These are phyloP conservation scores for Beauveria varroae DNA, from an alignment of 2,329 filamentous ascomycete species.

Conservation along the genomic window DNA sequence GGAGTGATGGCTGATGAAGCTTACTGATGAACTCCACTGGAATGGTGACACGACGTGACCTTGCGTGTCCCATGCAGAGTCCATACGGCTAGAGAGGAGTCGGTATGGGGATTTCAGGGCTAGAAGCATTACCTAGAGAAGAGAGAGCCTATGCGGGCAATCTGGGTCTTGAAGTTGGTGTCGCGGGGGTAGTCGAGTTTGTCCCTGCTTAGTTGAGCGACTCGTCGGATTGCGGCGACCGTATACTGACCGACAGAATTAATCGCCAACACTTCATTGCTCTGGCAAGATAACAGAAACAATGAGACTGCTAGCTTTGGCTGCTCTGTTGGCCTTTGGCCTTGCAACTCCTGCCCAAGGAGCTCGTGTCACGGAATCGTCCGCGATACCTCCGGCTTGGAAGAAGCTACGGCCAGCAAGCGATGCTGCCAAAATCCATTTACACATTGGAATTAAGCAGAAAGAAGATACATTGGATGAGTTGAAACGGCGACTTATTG, in stretches of 20 bases:
- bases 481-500: background rate
- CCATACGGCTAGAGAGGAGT: background rate
- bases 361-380: background rate
- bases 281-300: background rate
- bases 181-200: too few species aligned
- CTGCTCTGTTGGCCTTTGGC: background rate
- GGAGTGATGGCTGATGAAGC: background rate
- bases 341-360: background rate
- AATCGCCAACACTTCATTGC: too few species aligned
- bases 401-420: background rate
- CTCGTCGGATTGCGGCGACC: background rate
- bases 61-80: background rate
- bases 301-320: background rate
- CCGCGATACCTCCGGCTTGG: background rate
- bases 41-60: background rate
- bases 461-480: background rate
- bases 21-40: background rate
- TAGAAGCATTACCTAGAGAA: too few species aligned
- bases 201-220: too few species aligned
- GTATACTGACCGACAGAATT: background rate
- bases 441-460: conserved; percentile 5
- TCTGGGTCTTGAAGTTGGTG: too few species aligned
- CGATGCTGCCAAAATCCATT: background rate
- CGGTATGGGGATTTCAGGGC: too few species aligned
- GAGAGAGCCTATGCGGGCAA: too few species aligned